Conservation (phyloP, 2,329 filamentous ascomycete genomes). For the Aspergillus versicolor region DNA sequence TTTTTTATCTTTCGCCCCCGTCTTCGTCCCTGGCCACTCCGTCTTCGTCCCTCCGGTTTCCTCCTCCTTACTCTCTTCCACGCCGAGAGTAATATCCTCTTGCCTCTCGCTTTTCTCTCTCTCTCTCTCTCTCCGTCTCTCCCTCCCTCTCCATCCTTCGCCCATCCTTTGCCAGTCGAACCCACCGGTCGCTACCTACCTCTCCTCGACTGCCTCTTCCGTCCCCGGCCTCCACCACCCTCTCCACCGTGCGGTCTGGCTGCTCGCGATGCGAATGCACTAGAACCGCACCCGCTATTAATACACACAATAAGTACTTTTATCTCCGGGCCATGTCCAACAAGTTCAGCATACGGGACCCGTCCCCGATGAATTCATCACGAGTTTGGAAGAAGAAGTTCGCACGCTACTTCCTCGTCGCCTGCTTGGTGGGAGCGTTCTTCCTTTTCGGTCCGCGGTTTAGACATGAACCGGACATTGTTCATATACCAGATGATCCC, state of each 20-base stretch:
- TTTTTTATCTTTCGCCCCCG: not conserved
- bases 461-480: conserved; percentile 14
- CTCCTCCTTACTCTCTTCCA: not conserved
- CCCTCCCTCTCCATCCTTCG: not conserved
- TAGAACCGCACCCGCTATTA: conserved; percentile 15
- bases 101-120: not conserved
- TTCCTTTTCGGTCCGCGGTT: conserved; percentile 28
- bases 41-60: not conserved
- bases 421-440: conserved; percentile 26
- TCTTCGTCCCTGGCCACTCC: not conserved
- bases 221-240: conserved; percentile 5
- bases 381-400: conserved; percentile 35
- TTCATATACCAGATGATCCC: conserved; percentile 10
- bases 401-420: conserved; percentile 27
- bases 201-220: not conserved
- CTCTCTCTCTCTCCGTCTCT: not conserved
- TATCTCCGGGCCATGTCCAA: conserved; percentile 22
- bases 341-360: conserved; percentile 24
- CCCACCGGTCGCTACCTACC: conserved; percentile 7
- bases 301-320: not conserved
- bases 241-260: conserved; percentile 3
- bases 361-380: conserved; percentile 24
- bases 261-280: conserved; percentile 20
- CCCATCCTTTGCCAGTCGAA: conserved; percentile 7
- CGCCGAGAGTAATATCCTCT: not conserved